Percentiles rank a stretch among this genome's conserved stretches.
Conservation (phyloP, 2,329 filamentous ascomycete species). For the Diaporthe ilicicola region DNA sequence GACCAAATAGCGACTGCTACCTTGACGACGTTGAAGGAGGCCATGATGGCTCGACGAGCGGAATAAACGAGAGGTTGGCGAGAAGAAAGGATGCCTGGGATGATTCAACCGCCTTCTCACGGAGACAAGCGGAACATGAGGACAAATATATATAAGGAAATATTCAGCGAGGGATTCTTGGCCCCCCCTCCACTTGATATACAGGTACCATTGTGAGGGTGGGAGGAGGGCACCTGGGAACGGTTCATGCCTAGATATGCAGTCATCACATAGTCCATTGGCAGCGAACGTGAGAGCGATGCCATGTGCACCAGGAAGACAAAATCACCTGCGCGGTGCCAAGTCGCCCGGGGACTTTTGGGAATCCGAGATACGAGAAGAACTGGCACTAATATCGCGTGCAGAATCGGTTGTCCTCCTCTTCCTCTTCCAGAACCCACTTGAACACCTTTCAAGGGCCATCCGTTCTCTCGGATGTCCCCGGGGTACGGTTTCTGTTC, state of each 20-base stretch:
- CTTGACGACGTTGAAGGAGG: background rate
- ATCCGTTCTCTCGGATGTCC: background rate
- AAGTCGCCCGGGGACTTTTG: background rate
- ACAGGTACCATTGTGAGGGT: background rate
- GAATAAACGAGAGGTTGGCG: background rate
- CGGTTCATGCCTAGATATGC: background rate
- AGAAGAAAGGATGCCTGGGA: background rate
- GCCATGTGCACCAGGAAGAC: background rate
- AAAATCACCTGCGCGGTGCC: background rate
- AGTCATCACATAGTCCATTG: slow-evolving; percentile 9
- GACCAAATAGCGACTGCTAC: background rate
- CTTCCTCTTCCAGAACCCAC: background rate
- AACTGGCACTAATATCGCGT: slow-evolving; percentile 1
- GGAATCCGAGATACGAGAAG: background rate
- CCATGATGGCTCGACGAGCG: background rate
- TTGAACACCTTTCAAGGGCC: too few species aligned
- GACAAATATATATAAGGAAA: background rate
- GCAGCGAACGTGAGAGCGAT: background rate
- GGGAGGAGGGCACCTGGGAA: background rate
- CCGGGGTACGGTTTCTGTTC: slow-evolving; percentile 3
- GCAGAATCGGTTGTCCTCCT: background rate
- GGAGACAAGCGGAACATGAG: background rate
- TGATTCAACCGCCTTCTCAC: background rate
- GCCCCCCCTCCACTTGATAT: background rate
- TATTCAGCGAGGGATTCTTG: background rate